These are phyloP conservation scores for Trypanosoma rangeli DNA, from an alignment of 208 protist genomes.

Conservation along the genomic window DNA sequence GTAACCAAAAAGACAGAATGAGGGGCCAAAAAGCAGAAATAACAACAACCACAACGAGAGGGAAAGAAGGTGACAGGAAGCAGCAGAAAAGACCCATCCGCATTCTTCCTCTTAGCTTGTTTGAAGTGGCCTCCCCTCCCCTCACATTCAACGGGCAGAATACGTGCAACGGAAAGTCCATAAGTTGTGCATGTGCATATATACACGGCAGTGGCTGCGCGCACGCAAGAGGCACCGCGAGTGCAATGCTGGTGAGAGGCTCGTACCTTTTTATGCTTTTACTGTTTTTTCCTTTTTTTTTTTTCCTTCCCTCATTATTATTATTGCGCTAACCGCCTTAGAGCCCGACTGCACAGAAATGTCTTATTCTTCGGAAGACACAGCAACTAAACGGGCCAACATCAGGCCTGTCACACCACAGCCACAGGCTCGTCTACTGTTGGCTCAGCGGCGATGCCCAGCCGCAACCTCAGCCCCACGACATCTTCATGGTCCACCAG, in stretches of 20 bases:
- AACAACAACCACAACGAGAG: background rate
- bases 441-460: conserved; percentile 38
- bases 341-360: too few relatives aligned
- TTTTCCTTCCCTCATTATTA: too few relatives aligned
- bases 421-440: conserved; percentile 1
- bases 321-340: too few relatives aligned
- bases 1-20: background rate
- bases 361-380: too few relatives aligned
- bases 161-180: background rate
- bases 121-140: background rate
- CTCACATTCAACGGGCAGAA: background rate
- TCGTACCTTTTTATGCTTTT: background rate
- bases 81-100: background rate
- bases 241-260: too few relatives aligned
- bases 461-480: conserved; percentile 67
- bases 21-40: background rate
- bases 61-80: background rate
- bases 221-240: too few relatives aligned
- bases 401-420: background rate
- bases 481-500: conserved; percentile 85
- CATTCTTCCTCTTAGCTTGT: background rate
- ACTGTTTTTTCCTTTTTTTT: background rate
- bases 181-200: too few relatives aligned
- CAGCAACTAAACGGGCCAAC: background rate
- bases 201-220: too few relatives aligned